Evolutionary conservation across 768 basidiomycete species (phyloP), one percentile per base, ranked within the genome.

Genomic region (Tylopilus sp.): DNA sequence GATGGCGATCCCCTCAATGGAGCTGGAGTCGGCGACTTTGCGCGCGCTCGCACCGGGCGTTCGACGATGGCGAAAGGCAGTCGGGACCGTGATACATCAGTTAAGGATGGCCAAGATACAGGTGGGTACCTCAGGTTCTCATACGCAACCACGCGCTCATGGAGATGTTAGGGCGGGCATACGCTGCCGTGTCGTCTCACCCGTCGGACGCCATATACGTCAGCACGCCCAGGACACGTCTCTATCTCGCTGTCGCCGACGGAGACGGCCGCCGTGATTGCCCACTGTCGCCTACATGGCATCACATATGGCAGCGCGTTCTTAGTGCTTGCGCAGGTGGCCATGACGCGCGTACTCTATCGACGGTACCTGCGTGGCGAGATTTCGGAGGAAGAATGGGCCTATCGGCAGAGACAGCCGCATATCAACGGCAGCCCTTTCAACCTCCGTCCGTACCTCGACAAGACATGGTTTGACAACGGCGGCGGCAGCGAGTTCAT

Each of bases 301-400:
- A 1, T 82, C 18, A 81, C 79, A 0, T 77, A 83, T 35, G 81
- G 81, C 1, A 73, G 74, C 43, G 78, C 72, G 3, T 74, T 71
- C 40, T 21, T 40, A 4, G 20, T 21, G 4, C 25, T 26, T 26
- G 25, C 25, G 25, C 25, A 26, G 25, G 25, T 26, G 25, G 25
- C 25, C 25, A 26, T 26, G 25, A 26, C 25, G 5, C 25, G 25
- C 4, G 25, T 26, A 8, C 25, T 26, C 25, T 26, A 26, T 26
- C 25, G 25, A 8, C 25, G 25, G 25, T 26, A 26, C 25, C 25
- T 26, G 5, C 25, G 25, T 8, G 25, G 25, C 8, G 25, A 26
- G 25, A 26, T 26, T 8, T 26, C 25, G 25, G 25, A 26, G 25
- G 25, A 26, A 26, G 25, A 26, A 26, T 26, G 25, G 25, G 25